Base-by-base conservation (phyloP, 2,329 filamentous ascomycete species). In the Periglandula ipomoeae region DNA sequence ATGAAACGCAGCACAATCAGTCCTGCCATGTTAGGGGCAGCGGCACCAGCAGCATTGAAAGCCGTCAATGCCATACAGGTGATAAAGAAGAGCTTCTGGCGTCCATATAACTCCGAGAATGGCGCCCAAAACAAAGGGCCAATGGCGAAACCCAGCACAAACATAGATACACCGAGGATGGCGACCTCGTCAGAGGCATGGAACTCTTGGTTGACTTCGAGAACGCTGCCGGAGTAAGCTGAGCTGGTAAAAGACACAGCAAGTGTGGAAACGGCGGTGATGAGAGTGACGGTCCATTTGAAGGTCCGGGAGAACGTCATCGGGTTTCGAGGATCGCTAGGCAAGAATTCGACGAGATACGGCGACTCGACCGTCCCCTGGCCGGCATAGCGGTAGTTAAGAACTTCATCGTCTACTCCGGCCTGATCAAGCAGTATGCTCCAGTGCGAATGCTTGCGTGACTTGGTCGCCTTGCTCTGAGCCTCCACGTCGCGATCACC, bases 1-100 rank as follows among this genome's bases (percentile, higher is more conserved):
- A 87, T 75, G 65, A 87, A 87, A n/a, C 84, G 77, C 35, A 85
- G 69, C n/a, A 85, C 72, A 27, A 87, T 65, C 2, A 88, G 67
- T 1, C 77, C 76, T 43, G 68, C 68, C 51, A 83, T 79, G 55
- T 76, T 81, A 49, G 76, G 66, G 0, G 76, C 68, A 8, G 75
- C 81, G 2, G 79, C 76, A 17, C 71, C 72, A 4, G 72, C 82
- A 20, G 75, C 79, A 55, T 78, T 83, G 60, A 87, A 86, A 1
- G 73, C 74, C 2, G 76, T 76, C 50, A 85, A 71, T 11, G 70
- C 69, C 47, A 73, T 63, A 56, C 82, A 82, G 4, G 78, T 81
- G 48, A 70, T 63, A 55, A 78, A 72, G 59, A 84, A 82, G 17
- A 85, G 70, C 37, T 74, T 61, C 57, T 84, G 74, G 7, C 79